Evolutionary conservation across 441 rosid genomes (phyloP).

Genomic region (Jatropha podagrica): DNA sequence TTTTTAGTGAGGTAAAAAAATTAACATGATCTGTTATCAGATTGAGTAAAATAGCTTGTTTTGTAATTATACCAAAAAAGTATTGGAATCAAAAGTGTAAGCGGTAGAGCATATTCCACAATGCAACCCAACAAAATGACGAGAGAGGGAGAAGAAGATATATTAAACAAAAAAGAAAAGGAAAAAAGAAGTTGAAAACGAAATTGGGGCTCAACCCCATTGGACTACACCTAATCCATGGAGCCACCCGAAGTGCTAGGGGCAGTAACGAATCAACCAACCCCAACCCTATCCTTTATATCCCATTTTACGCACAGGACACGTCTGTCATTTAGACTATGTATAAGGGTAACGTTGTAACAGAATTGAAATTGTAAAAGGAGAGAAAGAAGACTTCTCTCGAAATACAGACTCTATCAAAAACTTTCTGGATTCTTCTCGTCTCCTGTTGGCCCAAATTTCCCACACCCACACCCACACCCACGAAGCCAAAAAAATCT

Average conservation of each 20-base stretch:
- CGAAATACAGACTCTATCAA: neutral
- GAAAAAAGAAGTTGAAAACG: neutral
- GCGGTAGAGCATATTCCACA: neutral
- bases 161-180: no score
- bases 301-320: neutral
- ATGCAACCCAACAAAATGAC: neutral
- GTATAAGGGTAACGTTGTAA: neutral
- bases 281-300: neutral
- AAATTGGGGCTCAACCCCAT: neutral
- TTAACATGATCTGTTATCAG: no score
- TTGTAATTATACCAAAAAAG: no score
- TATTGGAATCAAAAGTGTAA: slow-evolving; percentile 1
- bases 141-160: neutral
- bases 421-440: slow-evolving; percentile 21
- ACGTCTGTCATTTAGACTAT: neutral
- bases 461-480: no score
- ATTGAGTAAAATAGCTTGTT: no score
- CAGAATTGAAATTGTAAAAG: neutral
- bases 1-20: no score
- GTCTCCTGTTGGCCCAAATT: neutral
- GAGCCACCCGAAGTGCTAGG: neutral
- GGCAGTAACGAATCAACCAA: neutral
- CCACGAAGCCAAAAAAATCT: neutral
- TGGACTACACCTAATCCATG: no score
- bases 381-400: neutral